Base-by-base conservation (phyloP, 768 basidiomycete genomes). In the Lentinula guzmanii region DNA sequence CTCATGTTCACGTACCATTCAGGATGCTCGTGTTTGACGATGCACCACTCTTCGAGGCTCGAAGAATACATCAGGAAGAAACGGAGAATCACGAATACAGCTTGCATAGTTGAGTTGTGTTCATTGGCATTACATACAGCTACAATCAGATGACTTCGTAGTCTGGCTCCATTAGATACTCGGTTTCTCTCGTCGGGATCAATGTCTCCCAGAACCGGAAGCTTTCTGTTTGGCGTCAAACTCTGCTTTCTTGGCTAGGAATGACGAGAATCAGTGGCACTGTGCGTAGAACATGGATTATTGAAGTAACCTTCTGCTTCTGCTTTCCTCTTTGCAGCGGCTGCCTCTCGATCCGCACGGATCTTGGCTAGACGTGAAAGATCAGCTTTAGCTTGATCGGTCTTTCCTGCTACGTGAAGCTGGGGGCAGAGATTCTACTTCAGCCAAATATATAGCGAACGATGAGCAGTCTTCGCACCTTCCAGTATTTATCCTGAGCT, bases 321-420 rank as follows among this genome's bases (percentile, higher is more conserved):
- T 0, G 95, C 95, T 75, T 92, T 86, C 60, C 95, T 79, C 80
- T 89, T 91, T 1, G 90, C 91, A 52, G 87, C 86, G 1, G 95
- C 94, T 45, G 86, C 89, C 64, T 95, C 95, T 54, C 95, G 88
- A 62, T 96, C 92, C 60, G 85, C 87, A 62, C 84, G 84, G 68
- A 98, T 92, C 84, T 87, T 90, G 51, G 85, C 84, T 15, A 98
- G 83, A 39, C 95, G 84, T 18, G 89, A 84, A 54, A 98, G 85
- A 73, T 98, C 95, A 3, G 87, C 73, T 76, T 94, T 91, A 18
- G 95, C 95, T 71, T 97, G 82, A 39, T 89, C 86, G 0, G 95
- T 98, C 85, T 97, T 91, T 63, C 95, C 95, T 72, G 83, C 78
- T 15, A 77, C 56, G 67, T 93, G 90, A 35, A 90, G 77, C 90